A percentile compares a stretch with the other conserved stretches of the same genome.
phyloP scores from a whole-genome alignment of 2,329 filamentous ascomycete species.

The Colletotrichum sp. region DNA sequence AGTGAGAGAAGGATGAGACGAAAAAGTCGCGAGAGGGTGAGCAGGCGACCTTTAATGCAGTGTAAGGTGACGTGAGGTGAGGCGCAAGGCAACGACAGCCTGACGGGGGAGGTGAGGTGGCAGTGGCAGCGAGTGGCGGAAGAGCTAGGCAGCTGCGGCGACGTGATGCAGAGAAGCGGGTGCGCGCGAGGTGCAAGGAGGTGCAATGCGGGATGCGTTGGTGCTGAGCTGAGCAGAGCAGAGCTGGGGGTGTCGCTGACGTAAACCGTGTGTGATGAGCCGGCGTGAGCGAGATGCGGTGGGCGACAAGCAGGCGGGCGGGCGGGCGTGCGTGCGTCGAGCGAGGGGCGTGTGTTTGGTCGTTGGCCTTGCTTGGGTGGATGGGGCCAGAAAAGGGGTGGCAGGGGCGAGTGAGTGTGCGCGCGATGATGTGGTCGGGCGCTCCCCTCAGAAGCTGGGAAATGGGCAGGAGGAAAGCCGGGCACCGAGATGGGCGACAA shows the following conservation, averaged over 20 bases:
- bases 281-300: background rate
- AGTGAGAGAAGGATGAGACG: slow-evolving; percentile 28
- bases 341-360: slow-evolving; percentile 8
- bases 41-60: slow-evolving; percentile 6
- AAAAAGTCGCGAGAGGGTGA: slow-evolving; percentile 11
- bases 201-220: background rate
- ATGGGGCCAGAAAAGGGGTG: slow-evolving; percentile 18
- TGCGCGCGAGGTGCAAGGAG: background rate
- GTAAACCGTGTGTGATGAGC: slow-evolving; percentile 19
- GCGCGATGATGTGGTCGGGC: slow-evolving; percentile 22
- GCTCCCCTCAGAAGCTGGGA: slow-evolving; percentile 2
- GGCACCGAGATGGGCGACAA: slow-evolving; percentile 8
- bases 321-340: background rate
- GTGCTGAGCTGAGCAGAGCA: background rate
- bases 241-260: slow-evolving; percentile 14
- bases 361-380: background rate
- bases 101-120: background rate
- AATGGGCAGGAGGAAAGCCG: slow-evolving; percentile 11
- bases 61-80: background rate
- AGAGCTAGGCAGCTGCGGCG: slow-evolving; percentile 3
- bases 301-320: background rate
- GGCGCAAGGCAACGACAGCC: slow-evolving; percentile 11
- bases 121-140: slow-evolving; percentile 4
- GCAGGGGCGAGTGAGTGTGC: slow-evolving; percentile 12
- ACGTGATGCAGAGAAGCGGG: background rate